phyloP scores from a whole-genome alignment of 1,139 yeast genomes.

The Casaregolazyma lundiana region DNA sequence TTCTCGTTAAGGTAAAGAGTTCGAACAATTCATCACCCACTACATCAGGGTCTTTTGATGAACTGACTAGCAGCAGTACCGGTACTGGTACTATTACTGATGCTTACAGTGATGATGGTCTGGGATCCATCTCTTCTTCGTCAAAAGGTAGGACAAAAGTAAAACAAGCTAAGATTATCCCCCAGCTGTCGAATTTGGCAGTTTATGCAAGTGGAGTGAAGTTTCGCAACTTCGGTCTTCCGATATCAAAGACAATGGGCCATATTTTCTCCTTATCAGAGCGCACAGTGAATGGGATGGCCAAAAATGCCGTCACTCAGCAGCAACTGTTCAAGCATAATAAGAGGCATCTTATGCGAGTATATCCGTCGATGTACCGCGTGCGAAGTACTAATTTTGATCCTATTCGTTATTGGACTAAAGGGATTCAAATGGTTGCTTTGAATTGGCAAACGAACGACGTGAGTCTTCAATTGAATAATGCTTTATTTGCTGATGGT shows the following conservation, averaged over 20 bases:
- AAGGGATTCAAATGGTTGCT: slow-evolving; percentile 92
- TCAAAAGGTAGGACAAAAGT: slow-evolving; percentile 11
- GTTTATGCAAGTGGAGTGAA: slow-evolving; percentile 69
- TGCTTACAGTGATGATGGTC: slow-evolving; percentile 27
- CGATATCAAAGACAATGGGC: slow-evolving; percentile 74
- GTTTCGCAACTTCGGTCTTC: slow-evolving; percentile 76
- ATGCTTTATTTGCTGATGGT: slow-evolving; percentile 66
- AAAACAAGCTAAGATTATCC: slow-evolving; percentile 35
- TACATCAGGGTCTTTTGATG: not conserved
- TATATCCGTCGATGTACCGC: slow-evolving; percentile 80
- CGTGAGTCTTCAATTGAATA: slow-evolving; percentile 82
- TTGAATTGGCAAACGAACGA: slow-evolving; percentile 97
- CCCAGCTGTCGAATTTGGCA: slow-evolving; percentile 57
- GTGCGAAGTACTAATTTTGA: slow-evolving; percentile 74
- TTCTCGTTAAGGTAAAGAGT: slow-evolving; percentile 70
- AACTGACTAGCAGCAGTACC: slow-evolving; percentile 2
- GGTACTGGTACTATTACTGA: slow-evolving; percentile 39
- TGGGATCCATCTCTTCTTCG: not conserved
- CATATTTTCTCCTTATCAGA: slow-evolving; percentile 89
- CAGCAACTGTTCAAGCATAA: slow-evolving; percentile 67
- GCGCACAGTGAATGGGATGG: slow-evolving; percentile 56
- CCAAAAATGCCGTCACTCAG: slow-evolving; percentile 53
- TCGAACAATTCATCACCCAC: slow-evolving; percentile 12
- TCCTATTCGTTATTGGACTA: slow-evolving; percentile 74
- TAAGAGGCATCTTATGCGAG: slow-evolving; percentile 65